phyloP scores from a whole-genome alignment of 148 eudicot genomes.

The Camellia lanceoleosa region DNA sequence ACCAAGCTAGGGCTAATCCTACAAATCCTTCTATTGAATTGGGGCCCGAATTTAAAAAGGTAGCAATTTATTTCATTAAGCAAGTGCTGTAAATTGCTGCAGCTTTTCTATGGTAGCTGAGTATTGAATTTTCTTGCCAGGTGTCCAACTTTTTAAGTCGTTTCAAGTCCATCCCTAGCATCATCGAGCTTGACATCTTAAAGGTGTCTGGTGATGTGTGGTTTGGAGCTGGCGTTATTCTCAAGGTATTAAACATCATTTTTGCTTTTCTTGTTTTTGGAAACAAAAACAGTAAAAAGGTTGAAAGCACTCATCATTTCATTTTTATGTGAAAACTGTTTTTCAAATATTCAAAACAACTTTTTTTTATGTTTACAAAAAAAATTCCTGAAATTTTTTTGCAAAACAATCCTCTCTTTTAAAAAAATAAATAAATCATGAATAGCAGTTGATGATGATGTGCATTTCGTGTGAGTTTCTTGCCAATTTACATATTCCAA shows the following conservation, averaged over 20 bases:
- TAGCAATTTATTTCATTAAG: conserved; percentile 18
- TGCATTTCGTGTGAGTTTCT: neutral
- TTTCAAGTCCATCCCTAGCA: conserved; percentile 93
- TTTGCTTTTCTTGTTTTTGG: too few species aligned
- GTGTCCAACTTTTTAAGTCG: conserved; percentile 84
- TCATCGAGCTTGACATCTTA: conserved; percentile 81
- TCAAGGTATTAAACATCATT: conserved; percentile 54
- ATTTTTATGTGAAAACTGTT: too few species aligned
- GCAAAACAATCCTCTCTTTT: too few species aligned
- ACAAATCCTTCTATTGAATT: conserved; percentile 91
- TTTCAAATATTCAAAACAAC: too few species aligned
- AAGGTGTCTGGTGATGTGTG: conserved; percentile 94
- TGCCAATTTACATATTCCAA: neutral
- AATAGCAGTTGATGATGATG: too few species aligned
- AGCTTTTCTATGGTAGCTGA: neutral
- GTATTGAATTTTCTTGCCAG: conserved; percentile 29
- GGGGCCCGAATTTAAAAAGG: conserved; percentile 99
- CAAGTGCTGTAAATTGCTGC: conserved; percentile 1
- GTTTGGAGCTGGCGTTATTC: conserved; percentile 71
- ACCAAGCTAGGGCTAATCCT: conserved; percentile 68
- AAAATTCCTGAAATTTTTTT: too few species aligned
- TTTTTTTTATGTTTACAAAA: too few species aligned
- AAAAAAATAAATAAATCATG: too few species aligned
- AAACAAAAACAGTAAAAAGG: too few species aligned
- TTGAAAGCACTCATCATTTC: too few species aligned